phyloP scores from a whole-genome alignment of 768 basidiomycete genomes.

The Xanthoconium stramineum region DNA sequence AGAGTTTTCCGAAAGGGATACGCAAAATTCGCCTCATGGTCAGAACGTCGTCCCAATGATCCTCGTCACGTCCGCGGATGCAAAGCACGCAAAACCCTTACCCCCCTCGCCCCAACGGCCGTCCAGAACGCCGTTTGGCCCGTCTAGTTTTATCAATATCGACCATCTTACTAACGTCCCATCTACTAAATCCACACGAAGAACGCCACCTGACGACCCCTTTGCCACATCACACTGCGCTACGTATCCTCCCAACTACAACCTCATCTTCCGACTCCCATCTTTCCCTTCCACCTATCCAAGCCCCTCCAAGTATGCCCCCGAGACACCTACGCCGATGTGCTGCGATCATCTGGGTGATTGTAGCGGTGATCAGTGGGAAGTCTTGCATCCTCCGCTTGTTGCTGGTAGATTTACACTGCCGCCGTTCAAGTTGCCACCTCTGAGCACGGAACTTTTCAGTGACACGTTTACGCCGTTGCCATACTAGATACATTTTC shows the following conservation, averaged over 20 bases:
- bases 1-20: background rate
- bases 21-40: background rate
- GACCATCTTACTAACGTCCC: conserved; percentile 7
- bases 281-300: conserved; percentile 1
- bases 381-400: conserved; percentile 24
- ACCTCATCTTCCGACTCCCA: conserved; percentile 15
- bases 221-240: conserved; percentile 3
- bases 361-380: conserved; percentile 24
- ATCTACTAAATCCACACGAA: background rate
- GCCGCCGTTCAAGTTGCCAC: conserved; percentile 25
- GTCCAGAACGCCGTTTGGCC: conserved; percentile 13
- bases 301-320: background rate
- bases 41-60: conserved; percentile 19
- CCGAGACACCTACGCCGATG: conserved; percentile 29
- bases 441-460: conserved; percentile 17
- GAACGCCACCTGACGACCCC: conserved; percentile 11
- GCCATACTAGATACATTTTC: background rate
- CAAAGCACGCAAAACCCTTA: conserved; percentile 22
- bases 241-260: background rate
- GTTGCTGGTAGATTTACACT: conserved; percentile 14
- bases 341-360: conserved; percentile 22
- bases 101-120: conserved; percentile 10
- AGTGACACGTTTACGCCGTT: background rate
- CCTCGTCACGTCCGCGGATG: conserved; percentile 25
- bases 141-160: conserved; percentile 7